phyloP scores from a whole-genome alignment of 2,329 filamentous ascomycete species.

The Tolypocladium pustulatum region DNA sequence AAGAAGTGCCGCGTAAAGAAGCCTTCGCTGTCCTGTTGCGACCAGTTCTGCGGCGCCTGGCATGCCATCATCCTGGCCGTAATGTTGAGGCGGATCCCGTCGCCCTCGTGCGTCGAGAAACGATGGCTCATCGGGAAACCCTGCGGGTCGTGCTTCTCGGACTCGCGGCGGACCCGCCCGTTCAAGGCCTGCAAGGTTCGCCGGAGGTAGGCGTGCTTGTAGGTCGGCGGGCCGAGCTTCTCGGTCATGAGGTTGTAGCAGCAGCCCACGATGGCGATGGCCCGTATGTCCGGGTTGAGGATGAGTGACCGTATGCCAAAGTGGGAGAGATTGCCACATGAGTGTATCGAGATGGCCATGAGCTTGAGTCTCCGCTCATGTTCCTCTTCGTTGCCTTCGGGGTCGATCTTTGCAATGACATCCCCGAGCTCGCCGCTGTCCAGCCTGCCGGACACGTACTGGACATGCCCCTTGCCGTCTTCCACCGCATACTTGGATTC shows the following conservation, averaged over 20 bases:
- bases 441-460: conserved; percentile 67
- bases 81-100: conserved; percentile 79
- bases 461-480: conserved; percentile 58
- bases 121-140: conserved; percentile 86
- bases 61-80: conserved; percentile 98
- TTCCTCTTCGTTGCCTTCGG: conserved; percentile 7
- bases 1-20: conserved; percentile 95
- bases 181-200: conserved; percentile 56
- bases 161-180: conserved; percentile 58
- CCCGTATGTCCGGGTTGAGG: conserved; percentile 72
- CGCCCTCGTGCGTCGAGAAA: conserved; percentile 45
- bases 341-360: conserved; percentile 92
- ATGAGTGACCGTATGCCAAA: conserved; percentile 81
- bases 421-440: conserved; percentile 61
- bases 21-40: conserved; percentile 61
- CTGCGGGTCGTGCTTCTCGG: conserved; percentile 68
- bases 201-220: conserved; percentile 70
- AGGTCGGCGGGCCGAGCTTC: conserved; percentile 73
- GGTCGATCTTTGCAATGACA: conserved; percentile 52
- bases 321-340: conserved; percentile 94
- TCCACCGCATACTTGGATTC: conserved; percentile 41
- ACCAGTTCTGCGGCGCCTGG: conserved; percentile 92
- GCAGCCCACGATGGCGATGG: conserved; percentile 94
- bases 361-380: conserved; percentile 36
- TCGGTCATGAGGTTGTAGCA: conserved; percentile 97